phyloP scores from a whole-genome alignment of 139 green algal genomes.

The Pleodorina starrii region DNA sequence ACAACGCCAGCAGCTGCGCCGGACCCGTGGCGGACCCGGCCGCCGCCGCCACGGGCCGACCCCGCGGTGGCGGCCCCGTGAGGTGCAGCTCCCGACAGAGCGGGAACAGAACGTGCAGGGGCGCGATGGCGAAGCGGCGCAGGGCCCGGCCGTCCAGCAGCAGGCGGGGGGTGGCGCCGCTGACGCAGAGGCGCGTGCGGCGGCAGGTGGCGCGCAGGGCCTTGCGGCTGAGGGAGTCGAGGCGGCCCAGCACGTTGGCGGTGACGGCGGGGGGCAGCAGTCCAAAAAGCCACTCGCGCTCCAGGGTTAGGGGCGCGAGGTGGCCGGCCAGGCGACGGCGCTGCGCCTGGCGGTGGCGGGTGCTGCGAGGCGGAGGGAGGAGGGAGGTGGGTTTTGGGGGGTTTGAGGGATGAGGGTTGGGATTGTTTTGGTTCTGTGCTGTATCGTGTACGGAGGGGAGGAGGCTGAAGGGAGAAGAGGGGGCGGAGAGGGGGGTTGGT shows the following conservation, averaged over 20 bases:
- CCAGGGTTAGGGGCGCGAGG: slow-evolving; percentile 14
- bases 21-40: not conserved
- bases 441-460: no score
- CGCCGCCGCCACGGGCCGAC: not conserved
- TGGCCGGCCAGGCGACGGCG: slow-evolving; percentile 3
- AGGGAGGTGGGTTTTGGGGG: not conserved
- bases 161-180: not conserved
- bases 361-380: not conserved
- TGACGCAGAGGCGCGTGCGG: slow-evolving; percentile 10
- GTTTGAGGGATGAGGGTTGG: not conserved
- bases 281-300: slow-evolving; percentile 42
- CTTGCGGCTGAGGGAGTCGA: slow-evolving; percentile 15
- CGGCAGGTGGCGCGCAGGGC: slow-evolving; percentile 17
- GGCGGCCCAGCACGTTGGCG: slow-evolving; percentile 1
- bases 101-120: slow-evolving; percentile 13
- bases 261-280: slow-evolving; percentile 14
- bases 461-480: no score
- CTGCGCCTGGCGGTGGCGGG: slow-evolving; percentile 12
- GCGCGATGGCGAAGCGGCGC: slow-evolving; percentile 11
- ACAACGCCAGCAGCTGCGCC: not conserved
- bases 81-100: not conserved
- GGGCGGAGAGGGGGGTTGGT: no score
- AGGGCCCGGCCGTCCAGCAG: slow-evolving; percentile 4
- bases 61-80: not conserved
- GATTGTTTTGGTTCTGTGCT: no score